These are phyloP conservation scores for Cryphonectria carpinicola DNA, from an alignment of 2,329 filamentous ascomycete genomes.

Conservation along the genomic window DNA sequence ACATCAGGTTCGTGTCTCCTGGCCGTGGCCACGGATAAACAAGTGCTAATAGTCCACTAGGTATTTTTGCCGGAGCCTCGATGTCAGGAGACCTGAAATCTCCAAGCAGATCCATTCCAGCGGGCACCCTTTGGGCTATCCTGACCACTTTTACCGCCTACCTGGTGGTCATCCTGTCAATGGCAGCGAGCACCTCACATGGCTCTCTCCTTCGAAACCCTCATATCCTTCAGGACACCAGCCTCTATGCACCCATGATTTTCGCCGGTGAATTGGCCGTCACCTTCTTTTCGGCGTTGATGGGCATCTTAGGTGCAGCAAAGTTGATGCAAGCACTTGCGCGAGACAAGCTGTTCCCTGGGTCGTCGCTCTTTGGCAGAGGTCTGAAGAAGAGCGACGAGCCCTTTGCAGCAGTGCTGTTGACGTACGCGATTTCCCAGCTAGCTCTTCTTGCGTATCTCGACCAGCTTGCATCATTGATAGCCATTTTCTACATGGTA, in stretches of 20 bases:
- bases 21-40: constrained; percentile 33
- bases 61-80: constrained; percentile 73
- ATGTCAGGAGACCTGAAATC: constrained; percentile 88
- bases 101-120: constrained; percentile 82
- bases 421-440: constrained; percentile 78
- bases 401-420: constrained; percentile 73
- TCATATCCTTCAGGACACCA: constrained; percentile 83
- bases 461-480: constrained; percentile 86
- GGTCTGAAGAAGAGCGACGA: constrained; percentile 75
- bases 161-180: constrained; percentile 73
- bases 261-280: constrained; percentile 83
- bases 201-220: constrained; percentile 73
- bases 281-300: constrained; percentile 81
- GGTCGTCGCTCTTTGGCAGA: constrained; percentile 73
- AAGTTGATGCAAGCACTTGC: constrained; percentile 85
- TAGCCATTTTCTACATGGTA: constrained; percentile 85
- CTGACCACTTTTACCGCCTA: constrained; percentile 77
- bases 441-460: constrained; percentile 80
- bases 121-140: constrained; percentile 80
- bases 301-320: constrained; percentile 84
- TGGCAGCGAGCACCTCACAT: constrained; percentile 77
- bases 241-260: constrained; percentile 72
- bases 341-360: constrained; percentile 77
- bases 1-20: constrained; percentile 46
- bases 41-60: constrained; percentile 57